Evolutionary conservation across 177 flowering plant species (phyloP), one percentile per base, ranked within the genome.

Genomic region (Telopea speciosissima): DNA sequence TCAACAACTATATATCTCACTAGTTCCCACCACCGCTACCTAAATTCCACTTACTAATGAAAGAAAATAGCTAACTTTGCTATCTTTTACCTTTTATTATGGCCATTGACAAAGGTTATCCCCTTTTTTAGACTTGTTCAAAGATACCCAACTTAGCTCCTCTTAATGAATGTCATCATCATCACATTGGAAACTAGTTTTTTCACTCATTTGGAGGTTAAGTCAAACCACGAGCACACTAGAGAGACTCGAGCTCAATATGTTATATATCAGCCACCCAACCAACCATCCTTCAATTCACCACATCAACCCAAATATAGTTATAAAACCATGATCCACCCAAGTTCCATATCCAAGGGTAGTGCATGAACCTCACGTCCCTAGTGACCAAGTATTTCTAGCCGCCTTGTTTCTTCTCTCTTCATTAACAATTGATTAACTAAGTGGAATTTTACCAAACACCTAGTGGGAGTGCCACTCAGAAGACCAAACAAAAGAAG

Each of bases 391-490:
- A 28, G 16, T 22, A 36, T 71, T 54, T 67, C 40, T 65, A 66
- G 66, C 28, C 58, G 63, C 66, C 44, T 66, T 22, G 25, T 62
- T 40, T 68, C 45, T 67, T 71, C 23, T 24, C 72, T 61, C 45
- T 28, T 36, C 74, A 71, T 68, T 73, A 21, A 33, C 42, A 25
- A 71, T 36, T 36, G 8, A 3, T 49, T 24, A n/a, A n/a, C n/a
- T 65, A 58, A 68, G 70, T 83, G 85, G 86, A 68, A 28, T 71
- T 74, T 65, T 58, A 68, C 87, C 89, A 73, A 82, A 78, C 83
- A 71, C 72, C 61, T 36, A 82, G 85, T 85, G 87, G 74, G 66
- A 69, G 25, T 74, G 36, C 80, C 83, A 86, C 82, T 79, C 69
- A 68, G 58, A 9, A 66, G 54, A 58, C 45, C 4, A 23, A 3